Conservation (phyloP, 2,329 filamentous ascomycete species). For the Aspergillus pseudonomiae region DNA sequence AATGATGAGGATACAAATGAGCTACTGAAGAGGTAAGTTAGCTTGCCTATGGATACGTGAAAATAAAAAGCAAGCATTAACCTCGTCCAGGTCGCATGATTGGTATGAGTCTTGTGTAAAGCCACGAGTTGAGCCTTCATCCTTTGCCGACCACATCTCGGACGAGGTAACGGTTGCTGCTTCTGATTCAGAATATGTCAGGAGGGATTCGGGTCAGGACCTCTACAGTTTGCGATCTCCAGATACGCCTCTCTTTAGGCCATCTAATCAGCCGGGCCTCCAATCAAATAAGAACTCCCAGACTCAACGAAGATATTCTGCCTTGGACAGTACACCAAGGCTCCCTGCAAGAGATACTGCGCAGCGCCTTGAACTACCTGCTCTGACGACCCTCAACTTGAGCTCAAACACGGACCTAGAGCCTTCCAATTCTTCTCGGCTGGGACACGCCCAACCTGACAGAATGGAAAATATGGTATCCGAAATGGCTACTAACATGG, state of each 20-base stretch:
- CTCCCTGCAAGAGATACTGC: background rate
- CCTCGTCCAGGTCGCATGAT: constrained; percentile 29
- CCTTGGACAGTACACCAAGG: background rate
- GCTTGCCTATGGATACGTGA: background rate
- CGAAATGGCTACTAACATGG: constrained; percentile 35
- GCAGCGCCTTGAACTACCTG: constrained; percentile 18
- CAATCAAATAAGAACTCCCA: background rate
- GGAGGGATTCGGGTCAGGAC: constrained; percentile 6
- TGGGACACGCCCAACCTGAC: constrained; percentile 5
- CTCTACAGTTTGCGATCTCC: constrained; percentile 7
- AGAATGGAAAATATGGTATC: constrained; percentile 28
- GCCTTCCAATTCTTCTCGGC: constrained; percentile 9
- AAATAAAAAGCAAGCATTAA: background rate
- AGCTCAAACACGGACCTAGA: constrained; percentile 13
- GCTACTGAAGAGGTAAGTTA: constrained; percentile 52
- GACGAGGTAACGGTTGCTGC: background rate
- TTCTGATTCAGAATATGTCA: constrained; percentile 14
- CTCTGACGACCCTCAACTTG: constrained; percentile 16
- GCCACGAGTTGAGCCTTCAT: constrained; percentile 20
- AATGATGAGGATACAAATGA: constrained; percentile 45
- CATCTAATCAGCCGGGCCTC: background rate
- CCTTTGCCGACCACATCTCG: constrained; percentile 19
- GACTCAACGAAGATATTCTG: background rate
- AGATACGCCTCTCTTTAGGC: constrained; percentile 2
- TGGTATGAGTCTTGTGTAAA: constrained; percentile 39